phyloP scores from a whole-genome alignment of 805 yeast genomes.

The Ogataea pignaliae region DNA sequence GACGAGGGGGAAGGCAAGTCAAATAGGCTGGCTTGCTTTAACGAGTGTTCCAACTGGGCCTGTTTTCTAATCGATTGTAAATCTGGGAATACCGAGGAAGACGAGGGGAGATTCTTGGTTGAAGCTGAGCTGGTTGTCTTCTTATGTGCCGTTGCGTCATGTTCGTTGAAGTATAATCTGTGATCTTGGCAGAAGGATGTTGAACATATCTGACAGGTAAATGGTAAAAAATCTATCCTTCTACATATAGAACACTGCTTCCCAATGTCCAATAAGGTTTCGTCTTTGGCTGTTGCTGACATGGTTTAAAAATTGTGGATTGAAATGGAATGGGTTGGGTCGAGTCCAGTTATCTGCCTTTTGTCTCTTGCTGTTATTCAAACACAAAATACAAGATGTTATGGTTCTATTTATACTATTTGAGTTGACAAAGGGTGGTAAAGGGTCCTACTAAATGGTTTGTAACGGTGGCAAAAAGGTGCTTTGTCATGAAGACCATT shows the following conservation, averaged over 20 bases:
- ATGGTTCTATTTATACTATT: too few relatives aligned
- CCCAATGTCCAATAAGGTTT: conserved; percentile 52
- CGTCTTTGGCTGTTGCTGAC: conserved; percentile 19
- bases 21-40: conserved; percentile 12
- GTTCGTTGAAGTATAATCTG: conserved; percentile 32
- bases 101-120: conserved; percentile 30
- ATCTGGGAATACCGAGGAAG: conserved; percentile 49
- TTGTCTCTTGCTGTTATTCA: too few relatives aligned
- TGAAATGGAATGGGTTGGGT: too few relatives aligned
- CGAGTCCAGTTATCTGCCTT: too few relatives aligned
- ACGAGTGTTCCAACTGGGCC: not conserved
- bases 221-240: conserved; percentile 56
- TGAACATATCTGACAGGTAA: conserved; percentile 40
- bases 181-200: conserved; percentile 48
- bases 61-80: conserved; percentile 27
- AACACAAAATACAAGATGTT: too few relatives aligned
- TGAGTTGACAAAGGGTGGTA: too few relatives aligned
- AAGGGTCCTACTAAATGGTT: too few relatives aligned
- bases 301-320: not conserved
- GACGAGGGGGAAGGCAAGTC: not conserved
- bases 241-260: conserved; percentile 49
- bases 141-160: conserved; percentile 22
- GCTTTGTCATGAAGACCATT: too few relatives aligned
- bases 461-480: too few relatives aligned
- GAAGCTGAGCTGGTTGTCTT: conserved; percentile 5